phyloP scores from a whole-genome alignment of 2,329 filamentous ascomycete genomes.

The Eutypa lata region DNA sequence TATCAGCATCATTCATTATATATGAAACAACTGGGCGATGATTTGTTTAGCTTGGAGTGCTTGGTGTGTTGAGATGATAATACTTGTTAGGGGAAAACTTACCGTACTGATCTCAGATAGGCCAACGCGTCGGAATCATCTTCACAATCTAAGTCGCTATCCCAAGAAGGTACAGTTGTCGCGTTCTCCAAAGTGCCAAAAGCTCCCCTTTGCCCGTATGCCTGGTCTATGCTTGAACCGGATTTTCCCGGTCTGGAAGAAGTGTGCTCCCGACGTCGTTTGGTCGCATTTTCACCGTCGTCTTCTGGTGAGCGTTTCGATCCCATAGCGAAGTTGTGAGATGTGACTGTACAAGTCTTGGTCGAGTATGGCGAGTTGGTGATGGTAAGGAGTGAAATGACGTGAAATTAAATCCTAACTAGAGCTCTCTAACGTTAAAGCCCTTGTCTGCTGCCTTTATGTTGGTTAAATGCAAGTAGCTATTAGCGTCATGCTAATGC shows the following conservation, averaged over 20 bases:
- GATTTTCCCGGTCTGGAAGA: conserved; percentile 7
- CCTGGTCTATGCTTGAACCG: conserved; percentile 37
- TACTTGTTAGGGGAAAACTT: conserved; percentile 26
- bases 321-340: conserved; percentile 9
- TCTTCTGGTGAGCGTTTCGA: conserved; percentile 23
- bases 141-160: conserved; percentile 52
- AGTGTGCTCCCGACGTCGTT: conserved; percentile 3
- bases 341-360: not conserved
- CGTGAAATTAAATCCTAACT: no score
- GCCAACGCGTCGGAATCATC: conserved; percentile 54
- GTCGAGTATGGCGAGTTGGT: not conserved
- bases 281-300: conserved; percentile 12
- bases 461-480: no score
- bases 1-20: conserved; percentile 41
- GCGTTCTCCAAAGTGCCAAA: conserved; percentile 51
- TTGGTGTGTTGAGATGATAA: conserved; percentile 6
- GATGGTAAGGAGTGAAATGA: no score
- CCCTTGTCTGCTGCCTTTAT: no score
- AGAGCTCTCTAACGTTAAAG: no score
- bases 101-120: conserved; percentile 60
- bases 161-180: conserved; percentile 31
- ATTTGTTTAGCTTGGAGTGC: conserved; percentile 26
- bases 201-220: conserved; percentile 56
- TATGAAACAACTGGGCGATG: conserved; percentile 10
- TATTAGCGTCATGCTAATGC: no score